Conservation (phyloP, 2,329 filamentous ascomycete genomes). For the Coniella vitis region DNA sequence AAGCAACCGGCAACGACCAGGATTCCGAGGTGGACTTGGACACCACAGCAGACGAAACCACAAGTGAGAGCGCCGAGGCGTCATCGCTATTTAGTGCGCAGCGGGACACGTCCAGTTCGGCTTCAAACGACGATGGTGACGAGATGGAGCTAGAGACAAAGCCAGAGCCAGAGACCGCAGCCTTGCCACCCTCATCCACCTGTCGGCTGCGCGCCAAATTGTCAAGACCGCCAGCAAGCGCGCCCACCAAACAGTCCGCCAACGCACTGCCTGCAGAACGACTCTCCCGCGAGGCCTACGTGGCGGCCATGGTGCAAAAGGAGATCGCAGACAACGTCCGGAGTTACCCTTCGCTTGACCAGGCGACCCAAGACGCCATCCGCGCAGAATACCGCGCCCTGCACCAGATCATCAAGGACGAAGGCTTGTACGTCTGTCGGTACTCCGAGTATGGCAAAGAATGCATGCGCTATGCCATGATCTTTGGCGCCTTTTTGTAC, state of each 20-base stretch:
- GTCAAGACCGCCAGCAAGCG: background rate
- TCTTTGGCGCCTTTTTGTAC: slow-evolving; percentile 44
- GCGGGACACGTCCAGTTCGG: slow-evolving; percentile 10
- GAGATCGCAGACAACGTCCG: slow-evolving; percentile 21
- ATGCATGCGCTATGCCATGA: slow-evolving; percentile 41
- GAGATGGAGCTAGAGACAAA: background rate
- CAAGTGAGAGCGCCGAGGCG: slow-evolving; percentile 5
- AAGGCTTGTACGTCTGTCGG: slow-evolving; percentile 52
- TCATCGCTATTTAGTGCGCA: slow-evolving; percentile 6
- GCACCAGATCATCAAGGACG: slow-evolving; percentile 46
- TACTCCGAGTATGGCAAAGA: slow-evolving; percentile 55
- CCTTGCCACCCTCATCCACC: background rate
- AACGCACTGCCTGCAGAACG: background rate
- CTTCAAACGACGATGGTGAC: slow-evolving; percentile 6
- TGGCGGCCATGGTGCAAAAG: slow-evolving; percentile 15
- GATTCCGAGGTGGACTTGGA: background rate
- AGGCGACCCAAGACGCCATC: slow-evolving; percentile 47
- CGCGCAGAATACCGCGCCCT: slow-evolving; percentile 47
- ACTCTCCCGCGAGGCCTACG: slow-evolving; percentile 14
- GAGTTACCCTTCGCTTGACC: slow-evolving; percentile 47
- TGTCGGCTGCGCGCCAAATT: background rate
- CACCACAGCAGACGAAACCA: background rate
- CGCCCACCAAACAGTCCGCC: background rate
- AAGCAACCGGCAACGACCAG: background rate
- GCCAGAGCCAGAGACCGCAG: background rate